Percentiles rank a stretch among this genome's conserved stretches.
phyloP scores from a whole-genome alignment of 1,284 basidiomycete species.

The Coniferiporia weirii region DNA sequence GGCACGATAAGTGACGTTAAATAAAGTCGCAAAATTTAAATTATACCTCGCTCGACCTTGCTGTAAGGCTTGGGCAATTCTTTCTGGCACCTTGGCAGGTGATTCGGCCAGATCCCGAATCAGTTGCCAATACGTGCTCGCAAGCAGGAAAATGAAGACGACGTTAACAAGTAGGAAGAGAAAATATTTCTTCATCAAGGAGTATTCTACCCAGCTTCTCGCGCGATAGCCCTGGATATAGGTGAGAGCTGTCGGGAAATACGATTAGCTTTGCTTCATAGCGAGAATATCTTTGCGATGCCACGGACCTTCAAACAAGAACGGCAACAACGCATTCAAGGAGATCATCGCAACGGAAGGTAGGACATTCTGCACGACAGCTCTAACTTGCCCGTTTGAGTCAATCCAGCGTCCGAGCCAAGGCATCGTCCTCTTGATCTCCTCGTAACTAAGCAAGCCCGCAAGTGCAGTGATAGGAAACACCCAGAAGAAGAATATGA shows the following conservation, averaged over 20 bases:
- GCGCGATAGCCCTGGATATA: constrained; percentile 88
- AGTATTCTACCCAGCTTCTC: constrained; percentile 90
- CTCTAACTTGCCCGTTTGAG: constrained; percentile 71
- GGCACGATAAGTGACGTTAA: constrained; percentile 20
- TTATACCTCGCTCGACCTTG: constrained; percentile 61
- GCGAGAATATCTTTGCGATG: no score
- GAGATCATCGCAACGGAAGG: constrained; percentile 87
- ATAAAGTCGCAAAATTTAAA: neutral
- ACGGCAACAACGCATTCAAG: constrained; percentile 86
- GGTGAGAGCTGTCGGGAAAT: constrained; percentile 56
- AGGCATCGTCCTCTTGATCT: constrained; percentile 86
- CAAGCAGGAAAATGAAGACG: constrained; percentile 92
- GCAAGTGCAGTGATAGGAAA: constrained; percentile 85
- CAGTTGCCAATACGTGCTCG: constrained; percentile 86
- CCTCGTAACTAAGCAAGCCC: constrained; percentile 81
- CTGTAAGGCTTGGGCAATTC: constrained; percentile 77
- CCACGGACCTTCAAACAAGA: constrained; percentile 79
- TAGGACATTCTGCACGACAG: constrained; percentile 89
- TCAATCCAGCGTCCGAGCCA: constrained; percentile 81
- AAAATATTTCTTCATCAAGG: constrained; percentile 91
- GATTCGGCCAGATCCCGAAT: constrained; percentile 84
- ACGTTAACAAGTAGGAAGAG: constrained; percentile 93
- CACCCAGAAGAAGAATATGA: constrained; percentile 82
- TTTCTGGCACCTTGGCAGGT: constrained; percentile 85
- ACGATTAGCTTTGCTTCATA: no score